phyloP scores from a whole-genome alignment of 495 filamentous ascomycete species.

The Opeltia flavorubescens region DNA sequence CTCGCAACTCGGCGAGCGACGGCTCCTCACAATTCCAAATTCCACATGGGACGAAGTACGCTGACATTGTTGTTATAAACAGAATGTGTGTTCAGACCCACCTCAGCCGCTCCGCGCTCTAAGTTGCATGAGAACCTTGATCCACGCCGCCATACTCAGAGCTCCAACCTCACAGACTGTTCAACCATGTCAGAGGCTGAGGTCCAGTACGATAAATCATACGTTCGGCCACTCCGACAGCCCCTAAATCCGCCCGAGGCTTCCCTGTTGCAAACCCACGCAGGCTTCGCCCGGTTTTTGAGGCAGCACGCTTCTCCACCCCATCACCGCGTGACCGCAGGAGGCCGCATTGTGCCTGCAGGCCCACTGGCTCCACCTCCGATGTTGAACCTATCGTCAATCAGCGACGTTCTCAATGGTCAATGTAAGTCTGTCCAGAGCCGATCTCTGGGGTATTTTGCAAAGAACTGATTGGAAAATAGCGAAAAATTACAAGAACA shows the following conservation, averaged over 20 bases:
- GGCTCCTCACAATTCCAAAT: no score
- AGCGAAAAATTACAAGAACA: neutral
- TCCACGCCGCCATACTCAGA: neutral
- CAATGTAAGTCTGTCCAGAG: neutral
- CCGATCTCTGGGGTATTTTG: no score
- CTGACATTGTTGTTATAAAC: neutral
- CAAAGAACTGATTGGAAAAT: neutral
- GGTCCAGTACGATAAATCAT: neutral
- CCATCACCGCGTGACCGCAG: constrained; percentile 48
- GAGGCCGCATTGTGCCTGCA: constrained; percentile 48
- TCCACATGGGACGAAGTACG: neutral
- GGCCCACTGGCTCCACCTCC: constrained; percentile 18
- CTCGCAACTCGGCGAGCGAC: no score
- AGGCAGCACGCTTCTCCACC: constrained; percentile 46
- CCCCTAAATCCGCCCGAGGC: constrained; percentile 16
- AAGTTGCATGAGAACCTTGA: neutral
- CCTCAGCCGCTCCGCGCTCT: neutral
- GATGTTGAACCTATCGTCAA: constrained; percentile 20
- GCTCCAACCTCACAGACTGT: neutral
- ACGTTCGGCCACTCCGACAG: constrained; percentile 10
- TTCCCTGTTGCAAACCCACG: constrained; percentile 18
- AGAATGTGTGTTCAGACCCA: neutral
- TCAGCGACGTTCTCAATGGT: constrained; percentile 3
- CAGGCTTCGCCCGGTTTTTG: constrained; percentile 37
- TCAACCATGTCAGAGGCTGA: constrained; percentile 16